Base-by-base conservation (phyloP, 2,329 filamentous ascomycete genomes). In the Akanthomyces lecanii region DNA sequence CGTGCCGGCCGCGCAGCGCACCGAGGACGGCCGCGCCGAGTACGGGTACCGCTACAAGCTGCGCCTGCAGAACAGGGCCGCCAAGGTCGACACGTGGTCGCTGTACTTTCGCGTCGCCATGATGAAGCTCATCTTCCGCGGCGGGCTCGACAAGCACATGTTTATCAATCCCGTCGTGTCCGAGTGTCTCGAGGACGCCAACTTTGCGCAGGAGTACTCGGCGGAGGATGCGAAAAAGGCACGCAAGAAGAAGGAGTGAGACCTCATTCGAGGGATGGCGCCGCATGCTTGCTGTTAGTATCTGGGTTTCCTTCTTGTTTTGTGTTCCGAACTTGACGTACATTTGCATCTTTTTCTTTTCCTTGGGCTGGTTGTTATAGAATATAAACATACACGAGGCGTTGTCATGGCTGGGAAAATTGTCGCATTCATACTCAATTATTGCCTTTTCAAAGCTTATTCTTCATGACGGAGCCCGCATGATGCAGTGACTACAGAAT, bases 21-120 rank as follows among this genome's bases (percentile, higher is more conserved):
- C 78, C 44, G 75, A 76, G 4, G 76, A 79, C 40, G 77, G 78
- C 10, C 74, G 77, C 4, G 72, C 75, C 38, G 81, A 83, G 65
- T 82, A 83, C 65, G 82, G 82, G 4, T 84, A 85, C 65, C 77
- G 81, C 8, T 76, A 81, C 66, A 81, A 78, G 65, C 71, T 84
- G n/a, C 78, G 78, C 42, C 74, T 83, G 6, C 76, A 79, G 18
- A 77, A 79, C 54, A 72, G 77, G 64, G 71, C 75, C 45, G 73
- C 83, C 67, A 67, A 74, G 50, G 79, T 85, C 56, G 78, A 83
- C 62, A 77, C 78, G 1, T 85, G 82, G 82, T 79, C 80, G 10
- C 73, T 83, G 16, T 78, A 77, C 33, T 76, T 78, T 21, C 74
- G 82, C 23, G 74, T 82, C n/a, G 75, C 78, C 52, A 75, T 80